Evolutionary conservation across 345 rosid species (phyloP), one percentile per base, ranked within the genome.

Genomic region (Mallotus nudiflorus): DNA sequence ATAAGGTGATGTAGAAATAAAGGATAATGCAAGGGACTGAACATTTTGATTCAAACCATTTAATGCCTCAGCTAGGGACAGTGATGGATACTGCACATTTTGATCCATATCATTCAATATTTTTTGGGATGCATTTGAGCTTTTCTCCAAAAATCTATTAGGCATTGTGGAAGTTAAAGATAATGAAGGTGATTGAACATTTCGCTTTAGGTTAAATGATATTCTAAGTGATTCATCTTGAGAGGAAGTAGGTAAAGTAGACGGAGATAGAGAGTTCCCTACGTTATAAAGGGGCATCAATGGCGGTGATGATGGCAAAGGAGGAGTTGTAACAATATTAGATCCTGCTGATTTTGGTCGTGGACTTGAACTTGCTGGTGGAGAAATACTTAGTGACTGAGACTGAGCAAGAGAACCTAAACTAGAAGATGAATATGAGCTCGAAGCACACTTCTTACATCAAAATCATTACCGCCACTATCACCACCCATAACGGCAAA

Each of bases 381-480:
- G 92, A 25, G 98, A 96, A 55, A 87, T 87, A 46, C 98, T 92
- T 15, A 85, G 75, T 2, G 94, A 91, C 1, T 84, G 86, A n/a
- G 99, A 96, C 57, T 94, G 81, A 22, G 82, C 86, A 1, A 90
- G 96, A 29, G 98, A 93, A 20, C 77, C 86, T 16, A 96, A 88
- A 68, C 82, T 82, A 11, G 99, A 89, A 39, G 92, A 85, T 20
- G 90, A 85, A 61, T 78, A 79, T 9, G 97, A 90, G 67, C 86
- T 88, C 61, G 85, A 82, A 48, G 73, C 88, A 40, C 75, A 51
- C 67, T 90, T 39, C 75, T 78, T 18, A 75, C 87, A 57, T 80
- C 87, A 55, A 68, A 67, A 52, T 67, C 84, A 46, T 62, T 74
- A n/a, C n/a, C n/a, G n/a, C n/a, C n/a, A n/a, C n/a, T n/a, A n/a